phyloP scores from a whole-genome alignment of 2,329 filamentous ascomycete species.

The Diaporthe citri region DNA sequence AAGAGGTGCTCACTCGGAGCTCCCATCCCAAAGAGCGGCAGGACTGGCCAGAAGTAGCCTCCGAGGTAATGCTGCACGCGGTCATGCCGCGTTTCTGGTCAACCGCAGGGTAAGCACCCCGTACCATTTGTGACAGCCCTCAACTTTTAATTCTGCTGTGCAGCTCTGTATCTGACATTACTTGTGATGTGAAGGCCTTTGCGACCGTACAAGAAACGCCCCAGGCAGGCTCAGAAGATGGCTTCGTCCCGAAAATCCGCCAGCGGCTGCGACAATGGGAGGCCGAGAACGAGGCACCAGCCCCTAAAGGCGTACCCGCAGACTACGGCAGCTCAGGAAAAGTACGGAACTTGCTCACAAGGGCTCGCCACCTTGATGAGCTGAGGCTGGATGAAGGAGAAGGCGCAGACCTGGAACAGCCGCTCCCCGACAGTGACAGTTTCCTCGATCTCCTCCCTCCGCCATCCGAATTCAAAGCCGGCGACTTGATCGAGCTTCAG shows the following conservation, averaged over 20 bases:
- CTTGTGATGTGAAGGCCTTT: constrained; percentile 9
- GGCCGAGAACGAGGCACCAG: constrained; percentile 49
- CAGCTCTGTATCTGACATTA: neutral
- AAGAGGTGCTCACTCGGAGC: constrained; percentile 18
- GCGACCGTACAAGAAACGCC: constrained; percentile 32
- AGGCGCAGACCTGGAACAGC: constrained; percentile 41
- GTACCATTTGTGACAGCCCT: constrained; percentile 2
- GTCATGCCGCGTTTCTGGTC: constrained; percentile 4
- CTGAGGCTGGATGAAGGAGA: constrained; percentile 45
- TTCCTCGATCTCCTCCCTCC: constrained; percentile 51
- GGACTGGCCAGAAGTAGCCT: constrained; percentile 18
- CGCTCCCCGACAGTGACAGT: constrained; percentile 53
- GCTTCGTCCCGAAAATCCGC: constrained; percentile 49
- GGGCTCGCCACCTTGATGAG: constrained; percentile 47
- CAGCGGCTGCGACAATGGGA: constrained; percentile 58
- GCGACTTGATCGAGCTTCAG: constrained; percentile 64
- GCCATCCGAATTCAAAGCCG: constrained; percentile 51
- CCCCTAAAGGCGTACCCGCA: constrained; percentile 41
- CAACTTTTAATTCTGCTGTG: neutral
- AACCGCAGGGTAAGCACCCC: constrained; percentile 26
- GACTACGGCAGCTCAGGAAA: constrained; percentile 48
- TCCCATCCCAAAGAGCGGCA: constrained; percentile 1
- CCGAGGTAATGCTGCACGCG: constrained; percentile 1
- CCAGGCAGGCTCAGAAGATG: neutral
- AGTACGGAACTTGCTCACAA: constrained; percentile 52